A percentile compares a stretch with the other conserved stretches of the same genome.
Conservation (phyloP, 805 yeast species). For the Cyberlindnera suaveolens region DNA sequence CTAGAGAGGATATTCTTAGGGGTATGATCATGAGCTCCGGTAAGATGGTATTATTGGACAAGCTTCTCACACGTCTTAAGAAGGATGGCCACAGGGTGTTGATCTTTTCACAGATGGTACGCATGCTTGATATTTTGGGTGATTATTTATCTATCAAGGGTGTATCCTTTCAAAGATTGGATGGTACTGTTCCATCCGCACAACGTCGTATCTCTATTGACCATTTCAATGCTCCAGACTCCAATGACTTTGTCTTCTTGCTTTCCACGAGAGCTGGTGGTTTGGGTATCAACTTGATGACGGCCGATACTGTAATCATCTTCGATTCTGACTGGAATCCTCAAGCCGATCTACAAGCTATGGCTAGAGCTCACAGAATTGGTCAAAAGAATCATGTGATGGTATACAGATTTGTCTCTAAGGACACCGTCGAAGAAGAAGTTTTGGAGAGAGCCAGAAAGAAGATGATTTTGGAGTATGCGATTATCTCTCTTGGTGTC, state of each 20-base stretch:
- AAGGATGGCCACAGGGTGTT: conserved; percentile 96
- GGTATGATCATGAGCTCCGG: conserved; percentile 98
- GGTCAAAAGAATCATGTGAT: conserved; percentile 99
- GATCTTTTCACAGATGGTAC: conserved; percentile 95
- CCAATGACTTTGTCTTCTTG: conserved; percentile 85
- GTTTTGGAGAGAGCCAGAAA: conserved; percentile 94
- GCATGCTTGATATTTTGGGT: conserved; percentile 91
- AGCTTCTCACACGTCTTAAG: conserved; percentile 71
- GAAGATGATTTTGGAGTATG: conserved; percentile 97
- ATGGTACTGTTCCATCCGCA: conserved; percentile 93
- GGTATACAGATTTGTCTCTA: conserved; percentile 95
- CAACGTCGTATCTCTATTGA: conserved; percentile 93
- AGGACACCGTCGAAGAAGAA: conserved; percentile 97
- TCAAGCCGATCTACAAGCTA: conserved; percentile 97
- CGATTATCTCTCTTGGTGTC: conserved; percentile 92
- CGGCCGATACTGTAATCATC: conserved; percentile 97
- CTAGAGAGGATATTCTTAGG: conserved; percentile 75
- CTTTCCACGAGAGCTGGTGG: conserved; percentile 98
- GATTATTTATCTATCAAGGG: conserved; percentile 89
- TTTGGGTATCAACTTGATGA: conserved; percentile 95
- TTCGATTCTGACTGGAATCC: conserved; percentile 99
- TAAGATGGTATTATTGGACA: conserved; percentile 93
- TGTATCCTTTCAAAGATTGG: conserved; percentile 82
- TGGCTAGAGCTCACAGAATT: conserved; percentile 99
- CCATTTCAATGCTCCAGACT: conserved; percentile 90